Conservation (phyloP, 345 rosid species). For the Eucalyptus coolabah region DNA sequence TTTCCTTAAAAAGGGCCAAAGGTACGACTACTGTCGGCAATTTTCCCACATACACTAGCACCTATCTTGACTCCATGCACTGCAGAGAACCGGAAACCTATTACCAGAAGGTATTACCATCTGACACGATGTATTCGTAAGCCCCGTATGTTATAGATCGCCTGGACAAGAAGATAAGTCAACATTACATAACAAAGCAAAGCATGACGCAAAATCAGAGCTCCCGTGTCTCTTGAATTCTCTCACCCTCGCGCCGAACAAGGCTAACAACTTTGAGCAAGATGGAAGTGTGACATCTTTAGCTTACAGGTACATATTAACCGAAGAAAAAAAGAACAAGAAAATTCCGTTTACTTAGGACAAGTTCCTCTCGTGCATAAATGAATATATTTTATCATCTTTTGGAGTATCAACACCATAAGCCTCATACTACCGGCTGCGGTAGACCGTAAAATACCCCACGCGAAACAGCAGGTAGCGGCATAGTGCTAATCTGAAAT, state of each 20-base stretch:
- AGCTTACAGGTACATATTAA: background rate
- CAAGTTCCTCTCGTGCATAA: conserved; percentile 62
- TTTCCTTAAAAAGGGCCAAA: background rate
- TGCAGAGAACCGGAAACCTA: background rate
- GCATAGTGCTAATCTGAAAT: too few species aligned
- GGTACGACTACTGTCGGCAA: too few species aligned
- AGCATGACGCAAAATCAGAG: background rate
- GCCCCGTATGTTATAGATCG: background rate
- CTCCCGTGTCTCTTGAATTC: background rate
- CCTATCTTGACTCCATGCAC: background rate
- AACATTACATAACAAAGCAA: background rate
- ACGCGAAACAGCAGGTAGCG: too few species aligned
- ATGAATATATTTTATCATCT: conserved; percentile 70
- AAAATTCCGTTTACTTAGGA: conserved; percentile 1
- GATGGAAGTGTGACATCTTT: background rate
- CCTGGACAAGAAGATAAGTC: background rate
- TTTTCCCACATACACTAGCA: background rate
- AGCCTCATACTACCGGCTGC: conserved; percentile 27
- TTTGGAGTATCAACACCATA: conserved; percentile 83
- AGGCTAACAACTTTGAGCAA: background rate
- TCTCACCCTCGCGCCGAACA: background rate
- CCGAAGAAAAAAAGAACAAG: background rate
- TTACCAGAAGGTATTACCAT: background rate
- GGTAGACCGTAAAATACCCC: too few species aligned
- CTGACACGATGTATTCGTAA: background rate